Evolutionary conservation across 2,329 filamentous ascomycete genomes (phyloP), one percentile per base, ranked within the genome.

Genomic region (Epicoccum nigrum): DNA sequence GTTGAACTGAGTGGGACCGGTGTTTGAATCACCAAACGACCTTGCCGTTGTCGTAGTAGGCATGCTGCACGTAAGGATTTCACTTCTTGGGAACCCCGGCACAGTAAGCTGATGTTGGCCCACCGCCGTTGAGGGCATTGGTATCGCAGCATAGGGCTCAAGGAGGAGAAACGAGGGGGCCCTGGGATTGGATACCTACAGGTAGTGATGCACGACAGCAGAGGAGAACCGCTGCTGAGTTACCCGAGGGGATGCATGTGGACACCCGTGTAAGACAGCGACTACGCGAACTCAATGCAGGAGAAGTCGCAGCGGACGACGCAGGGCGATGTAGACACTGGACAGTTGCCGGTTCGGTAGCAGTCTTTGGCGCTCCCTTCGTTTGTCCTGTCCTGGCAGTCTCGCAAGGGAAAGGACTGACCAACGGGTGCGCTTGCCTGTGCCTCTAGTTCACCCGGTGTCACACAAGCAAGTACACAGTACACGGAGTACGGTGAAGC

Each of bases 61-160:
- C 33, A 39, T 39, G 39, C 39, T 43, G 43, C 43, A 47, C 43
- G 49, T 43, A 47, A 52, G 49, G 49, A 47, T 33, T 34, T 12
- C 21, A 23, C 28, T 20, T 19, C 11, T 15, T 16, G 13, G 38
- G 8, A 20, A 20, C 25, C 9, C 27, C 17, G 15, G 16, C 7
- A n/a, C 19, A n/a, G 11, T 16, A 7, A 9, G 9, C 5, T 15
- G 38, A 23, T 28, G 16, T 12, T 32, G 27, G 16, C 19, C n/a
- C 38, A 3, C 17, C 5, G 7, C n/a, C 25, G n/a, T 11, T 4
- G 20, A 17, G 9, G 13, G 7, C 15, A n/a, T 12, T 15, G 4
- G 12, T 25, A 13, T 38, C 11, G 34, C 13, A 13, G 28, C 12
- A 11, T 13, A 30, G 7, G 8, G 28, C 9, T 30, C 28, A 11